Base-by-base conservation (phyloP, 1,284 basidiomycete species). In the Meripilus lineatus region DNA sequence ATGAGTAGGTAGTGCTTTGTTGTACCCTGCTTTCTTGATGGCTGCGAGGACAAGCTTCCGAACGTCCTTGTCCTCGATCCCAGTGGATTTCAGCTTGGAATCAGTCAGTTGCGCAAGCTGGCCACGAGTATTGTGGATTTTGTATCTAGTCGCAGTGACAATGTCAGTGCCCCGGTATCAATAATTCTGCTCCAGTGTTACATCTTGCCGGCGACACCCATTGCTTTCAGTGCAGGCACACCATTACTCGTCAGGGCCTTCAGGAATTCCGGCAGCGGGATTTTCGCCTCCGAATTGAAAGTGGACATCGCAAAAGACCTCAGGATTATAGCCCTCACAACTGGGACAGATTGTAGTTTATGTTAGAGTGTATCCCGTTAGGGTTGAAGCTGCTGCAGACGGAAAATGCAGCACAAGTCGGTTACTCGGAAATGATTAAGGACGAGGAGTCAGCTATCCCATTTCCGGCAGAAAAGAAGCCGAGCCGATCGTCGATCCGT, bases 171-270 rank as follows among this genome's bases (percentile, higher is more conserved):
- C n/a, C n/a, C n/a, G n/a, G n/a, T 18, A 37, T 15, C 35, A 38
- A 46, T 10, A 43, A 20, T 48, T 47, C 25, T 39, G 36, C 25
- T 33, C 15, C 8, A 3, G 13, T 7, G 17, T 53, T 44, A 93
- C 89, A 91, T 76, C 71, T 89, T 90, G 36, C 77, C 75, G 33
- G 90, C 81, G 25, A 89, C 64, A 3, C 68, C 63, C 77, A 95
- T 93, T 1, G 90, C 89, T 47, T 83, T 81, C 35, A 76, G 61
- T 56, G 89, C 75, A 2, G 84, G 68, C 1, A 92, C 68, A 48
- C 75, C 74, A 48, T 79, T 76, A 35, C 63, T 68, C 2, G 84
- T 80, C 10, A 93, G 67, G 10, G 87, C 54, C 61, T 89, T 85
- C 11, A 94, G 68, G 65, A 89, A 93, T 21, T 72, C 71, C 11